These are phyloP conservation scores for Termitomyces sp. DNA, from an alignment of 768 basidiomycete species.

Conservation along the genomic window DNA sequence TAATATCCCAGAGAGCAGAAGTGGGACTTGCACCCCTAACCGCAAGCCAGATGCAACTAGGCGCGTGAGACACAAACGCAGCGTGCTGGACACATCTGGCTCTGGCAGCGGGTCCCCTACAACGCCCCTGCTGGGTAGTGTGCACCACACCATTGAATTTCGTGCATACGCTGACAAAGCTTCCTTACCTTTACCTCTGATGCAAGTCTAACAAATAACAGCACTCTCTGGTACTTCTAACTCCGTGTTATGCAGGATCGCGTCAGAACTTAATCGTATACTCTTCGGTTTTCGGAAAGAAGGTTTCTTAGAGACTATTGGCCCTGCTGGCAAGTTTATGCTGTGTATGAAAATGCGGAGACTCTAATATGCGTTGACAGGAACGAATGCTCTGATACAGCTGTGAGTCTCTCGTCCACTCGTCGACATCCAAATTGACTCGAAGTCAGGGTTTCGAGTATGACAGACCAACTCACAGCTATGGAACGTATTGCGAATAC, in stretches of 20 bases:
- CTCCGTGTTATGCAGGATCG: conserved; percentile 44
- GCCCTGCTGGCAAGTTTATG: conserved; percentile 65
- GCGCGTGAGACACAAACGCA: conserved; percentile 65
- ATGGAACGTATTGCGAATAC: conserved; percentile 94
- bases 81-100: conserved; percentile 48
- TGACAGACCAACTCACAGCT: conserved; percentile 79
- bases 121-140: conserved; percentile 60
- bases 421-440: not conserved
- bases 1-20: conserved; percentile 21
- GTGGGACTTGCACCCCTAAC: conserved; percentile 33
- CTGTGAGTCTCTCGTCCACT: conserved; percentile 36
- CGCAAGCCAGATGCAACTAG: conserved; percentile 52
- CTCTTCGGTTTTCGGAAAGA: conserved; percentile 75
- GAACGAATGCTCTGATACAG: conserved; percentile 71
- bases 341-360: not conserved
- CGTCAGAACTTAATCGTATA: conserved; percentile 68
- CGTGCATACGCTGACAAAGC: conserved; percentile 50
- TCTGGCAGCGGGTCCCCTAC: conserved; percentile 25
- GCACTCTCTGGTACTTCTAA: not conserved
- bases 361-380: conserved; percentile 25
- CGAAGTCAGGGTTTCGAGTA: conserved; percentile 55
- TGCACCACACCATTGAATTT: conserved; percentile 56
- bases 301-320: conserved; percentile 83
- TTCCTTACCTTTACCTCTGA: conserved; percentile 77
- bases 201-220: conserved; percentile 38